Conservation (phyloP, 768 basidiomycete species). For the Termitomyces eurrhizus region DNA sequence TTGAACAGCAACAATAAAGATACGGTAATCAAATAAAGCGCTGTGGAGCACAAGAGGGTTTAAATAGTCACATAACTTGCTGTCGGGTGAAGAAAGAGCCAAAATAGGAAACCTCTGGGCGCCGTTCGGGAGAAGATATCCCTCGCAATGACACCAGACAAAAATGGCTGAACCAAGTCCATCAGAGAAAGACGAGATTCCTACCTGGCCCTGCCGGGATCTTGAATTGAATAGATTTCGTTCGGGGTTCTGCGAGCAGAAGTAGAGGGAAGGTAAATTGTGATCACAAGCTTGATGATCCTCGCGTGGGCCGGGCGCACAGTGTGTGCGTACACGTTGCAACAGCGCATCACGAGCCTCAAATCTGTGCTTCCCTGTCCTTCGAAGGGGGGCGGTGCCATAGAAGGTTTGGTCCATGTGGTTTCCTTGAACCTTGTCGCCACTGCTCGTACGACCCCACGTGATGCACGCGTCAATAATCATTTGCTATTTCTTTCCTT, state of each 20-base stretch:
- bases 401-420: constrained; percentile 2
- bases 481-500: background rate
- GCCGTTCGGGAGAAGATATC: background rate
- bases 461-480: background rate
- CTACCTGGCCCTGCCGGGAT: background rate
- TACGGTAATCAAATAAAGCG: background rate
- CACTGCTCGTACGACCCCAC: background rate
- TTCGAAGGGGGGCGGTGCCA: background rate
- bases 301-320: background rate
- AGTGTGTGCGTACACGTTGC: background rate
- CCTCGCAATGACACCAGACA: background rate
- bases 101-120: background rate
- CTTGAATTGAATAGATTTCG: background rate
- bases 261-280: background rate
- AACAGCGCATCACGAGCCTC: constrained; percentile 2
- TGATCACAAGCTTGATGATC: background rate
- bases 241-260: background rate
- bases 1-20: background rate
- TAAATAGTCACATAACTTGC: background rate
- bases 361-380: background rate
- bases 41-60: background rate
- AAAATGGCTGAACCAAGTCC: background rate
- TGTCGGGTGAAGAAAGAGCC: background rate
- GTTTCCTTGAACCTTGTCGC: constrained; percentile 1
- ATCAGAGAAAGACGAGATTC: background rate